A percentile compares a stretch with the other conserved stretches of the same genome.
These are phyloP conservation scores for Pouteria glomerata DNA, from an alignment of 148 eudicot genomes.

Conservation along the genomic window DNA sequence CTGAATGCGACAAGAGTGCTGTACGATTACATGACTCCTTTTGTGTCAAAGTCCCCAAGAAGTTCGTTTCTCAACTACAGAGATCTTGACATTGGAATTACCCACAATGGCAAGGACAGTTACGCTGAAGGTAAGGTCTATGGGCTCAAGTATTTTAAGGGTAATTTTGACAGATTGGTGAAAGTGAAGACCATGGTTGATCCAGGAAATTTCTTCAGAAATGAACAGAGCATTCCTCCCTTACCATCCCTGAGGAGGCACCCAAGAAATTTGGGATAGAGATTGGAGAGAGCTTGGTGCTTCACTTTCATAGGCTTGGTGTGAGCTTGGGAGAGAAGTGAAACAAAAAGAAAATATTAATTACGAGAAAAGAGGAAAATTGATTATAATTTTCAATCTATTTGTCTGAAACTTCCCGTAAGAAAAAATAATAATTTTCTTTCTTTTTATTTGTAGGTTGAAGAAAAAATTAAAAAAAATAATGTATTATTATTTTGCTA, in stretches of 20 bases:
- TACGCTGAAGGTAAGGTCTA: conserved; percentile 14
- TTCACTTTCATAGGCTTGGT: no score
- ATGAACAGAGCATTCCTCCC: conserved; percentile 16
- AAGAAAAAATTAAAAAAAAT: no score
- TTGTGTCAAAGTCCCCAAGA: conserved; percentile 31
- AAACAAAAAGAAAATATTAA: no score
- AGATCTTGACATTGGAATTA: conserved; percentile 33
- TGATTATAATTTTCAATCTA: no score
- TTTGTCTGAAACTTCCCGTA: no score
- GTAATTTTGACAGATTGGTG: conserved; percentile 29
- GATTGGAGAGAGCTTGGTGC: no score
- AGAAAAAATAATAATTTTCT: no score
- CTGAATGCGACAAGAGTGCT: conserved; percentile 13
- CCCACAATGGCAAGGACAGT: conserved; percentile 3
- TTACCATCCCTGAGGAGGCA: background rate
- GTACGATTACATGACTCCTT: conserved; percentile 28
- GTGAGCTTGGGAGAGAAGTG: no score
- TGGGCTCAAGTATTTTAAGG: conserved; percentile 28
- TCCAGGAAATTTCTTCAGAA: conserved; percentile 15
- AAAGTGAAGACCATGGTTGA: conserved; percentile 10
- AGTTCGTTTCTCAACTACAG: conserved; percentile 34
- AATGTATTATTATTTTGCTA: no score
- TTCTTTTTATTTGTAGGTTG: no score
- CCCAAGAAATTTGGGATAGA: background rate
- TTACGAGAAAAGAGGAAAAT: no score